Conservation (phyloP, 306 rosid species). For the Alnus rubra region DNA sequence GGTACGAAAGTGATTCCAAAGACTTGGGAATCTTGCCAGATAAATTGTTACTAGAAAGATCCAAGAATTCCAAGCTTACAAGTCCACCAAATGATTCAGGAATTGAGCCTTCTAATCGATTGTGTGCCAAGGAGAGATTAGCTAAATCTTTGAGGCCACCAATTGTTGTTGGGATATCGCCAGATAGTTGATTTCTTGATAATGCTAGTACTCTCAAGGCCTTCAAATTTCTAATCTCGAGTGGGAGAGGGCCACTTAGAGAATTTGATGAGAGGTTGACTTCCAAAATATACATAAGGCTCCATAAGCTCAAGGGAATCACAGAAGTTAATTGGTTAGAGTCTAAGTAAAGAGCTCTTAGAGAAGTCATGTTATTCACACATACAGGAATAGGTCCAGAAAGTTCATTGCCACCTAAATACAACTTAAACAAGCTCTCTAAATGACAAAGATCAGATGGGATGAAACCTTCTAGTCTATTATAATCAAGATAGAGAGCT, state of each 20-base stretch:
- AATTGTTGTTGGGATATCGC: constrained; percentile 22
- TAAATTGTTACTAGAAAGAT: constrained; percentile 8
- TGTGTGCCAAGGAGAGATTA: constrained; percentile 21
- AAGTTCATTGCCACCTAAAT: constrained; percentile 2
- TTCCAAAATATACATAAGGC: not conserved
- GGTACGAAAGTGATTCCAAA: not conserved
- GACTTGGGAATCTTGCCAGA: constrained; percentile 8
- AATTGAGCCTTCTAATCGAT: constrained; percentile 27
- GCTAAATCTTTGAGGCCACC: constrained; percentile 6
- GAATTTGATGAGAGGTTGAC: constrained; percentile 14
- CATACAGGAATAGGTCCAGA: constrained; percentile 10
- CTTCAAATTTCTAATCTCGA: not conserved
- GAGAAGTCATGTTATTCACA: not conserved
- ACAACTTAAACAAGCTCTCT: not conserved
- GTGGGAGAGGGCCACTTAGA: constrained; percentile 26
- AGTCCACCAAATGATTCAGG: constrained; percentile 30
- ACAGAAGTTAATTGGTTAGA: constrained; percentile 9
- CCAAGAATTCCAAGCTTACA: constrained; percentile 16
- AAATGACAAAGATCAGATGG: not conserved
- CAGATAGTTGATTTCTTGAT: constrained; percentile 27
- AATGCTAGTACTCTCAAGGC: not conserved
- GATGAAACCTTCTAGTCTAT: constrained; percentile 8
- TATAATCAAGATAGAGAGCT: not conserved
- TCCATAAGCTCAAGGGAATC: constrained; percentile 10
- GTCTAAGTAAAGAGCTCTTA: not conserved